These are phyloP conservation scores for Rauvolfia tetraphylla DNA, from an alignment of 257 asterid species.

Conservation along the genomic window DNA sequence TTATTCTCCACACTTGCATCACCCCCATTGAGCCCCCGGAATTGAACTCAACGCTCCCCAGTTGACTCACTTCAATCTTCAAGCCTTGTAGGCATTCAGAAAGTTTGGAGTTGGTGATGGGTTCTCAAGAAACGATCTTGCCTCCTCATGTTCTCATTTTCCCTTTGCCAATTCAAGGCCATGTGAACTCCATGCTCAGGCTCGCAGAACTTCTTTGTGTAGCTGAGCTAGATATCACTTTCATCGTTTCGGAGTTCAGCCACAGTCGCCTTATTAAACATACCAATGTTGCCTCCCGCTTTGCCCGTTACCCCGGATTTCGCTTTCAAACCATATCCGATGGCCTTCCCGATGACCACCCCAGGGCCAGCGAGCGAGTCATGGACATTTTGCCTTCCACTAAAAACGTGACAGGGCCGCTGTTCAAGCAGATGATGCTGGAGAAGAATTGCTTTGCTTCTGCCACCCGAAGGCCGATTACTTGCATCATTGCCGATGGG, in stretches of 20 bases:
- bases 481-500: constrained; percentile 32
- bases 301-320: constrained; percentile 30
- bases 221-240: constrained; percentile 31
- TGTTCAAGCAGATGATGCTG: constrained; percentile 5
- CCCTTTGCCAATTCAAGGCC: constrained; percentile 43
- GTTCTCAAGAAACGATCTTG: constrained; percentile 10
- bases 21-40: no score
- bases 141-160: constrained; percentile 47
- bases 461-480: constrained; percentile 2
- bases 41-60: no score
- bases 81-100: no score
- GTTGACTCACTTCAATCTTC: no score
- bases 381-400: background rate
- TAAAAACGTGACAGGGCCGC: background rate
- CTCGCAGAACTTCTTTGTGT: constrained; percentile 54
- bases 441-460: constrained; percentile 6
- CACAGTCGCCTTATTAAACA: constrained; percentile 37
- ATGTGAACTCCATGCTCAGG: constrained; percentile 40
- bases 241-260: constrained; percentile 32
- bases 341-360: constrained; percentile 52
- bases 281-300: constrained; percentile 24
- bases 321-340: constrained; percentile 36
- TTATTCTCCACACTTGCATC: no score
- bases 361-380: constrained; percentile 29
- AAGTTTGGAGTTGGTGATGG: constrained; percentile 10